Evolutionary conservation across 1,284 basidiomycete species (phyloP).

Genomic region (Stygiomarasmius scandens): DNA sequence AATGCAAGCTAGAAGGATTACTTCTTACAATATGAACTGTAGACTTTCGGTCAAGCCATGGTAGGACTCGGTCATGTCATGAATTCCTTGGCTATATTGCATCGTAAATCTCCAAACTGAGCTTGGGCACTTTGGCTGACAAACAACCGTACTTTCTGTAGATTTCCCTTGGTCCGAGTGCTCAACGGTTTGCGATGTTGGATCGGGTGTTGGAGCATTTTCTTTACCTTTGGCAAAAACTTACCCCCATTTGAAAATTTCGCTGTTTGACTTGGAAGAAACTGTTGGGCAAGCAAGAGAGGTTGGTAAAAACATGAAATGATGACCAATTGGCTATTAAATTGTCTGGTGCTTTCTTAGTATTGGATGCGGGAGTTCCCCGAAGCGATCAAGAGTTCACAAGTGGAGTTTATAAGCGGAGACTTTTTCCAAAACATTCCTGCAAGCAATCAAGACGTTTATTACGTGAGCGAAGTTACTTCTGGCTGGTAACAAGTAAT

Average conservation of each 20-base stretch:
- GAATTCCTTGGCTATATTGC: slow-evolving; percentile 7
- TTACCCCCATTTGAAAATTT: slow-evolving; percentile 4
- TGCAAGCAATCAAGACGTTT: slow-evolving; percentile 2
- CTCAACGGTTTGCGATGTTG: slow-evolving; percentile 12
- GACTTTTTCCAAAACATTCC: slow-evolving; percentile 12
- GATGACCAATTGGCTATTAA: too few relatives aligned
- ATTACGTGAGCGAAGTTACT: slow-evolving; percentile 13
- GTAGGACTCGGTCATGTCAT: slow-evolving; percentile 9
- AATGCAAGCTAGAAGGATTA: too few relatives aligned
- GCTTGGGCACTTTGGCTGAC: neutral
- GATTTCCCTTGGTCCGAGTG: slow-evolving; percentile 4
- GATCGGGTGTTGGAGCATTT: slow-evolving; percentile 5
- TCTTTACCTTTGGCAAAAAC: neutral
- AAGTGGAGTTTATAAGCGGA: slow-evolving; percentile 3
- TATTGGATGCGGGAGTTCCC: slow-evolving; percentile 2
- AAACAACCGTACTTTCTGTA: neutral
- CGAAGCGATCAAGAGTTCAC: too few relatives aligned
- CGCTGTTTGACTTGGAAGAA: slow-evolving; percentile 8
- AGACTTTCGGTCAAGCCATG: slow-evolving; percentile 14
- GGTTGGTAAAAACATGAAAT: neutral
- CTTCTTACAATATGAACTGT: too few relatives aligned
- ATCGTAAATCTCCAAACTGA: slow-evolving; percentile 1
- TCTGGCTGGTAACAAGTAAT: neutral
- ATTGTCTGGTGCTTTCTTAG: neutral
- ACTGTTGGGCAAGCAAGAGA: slow-evolving; percentile 3